Conservation (phyloP, 2,329 filamentous ascomycete genomes). For the Ceratocystis destructans region DNA sequence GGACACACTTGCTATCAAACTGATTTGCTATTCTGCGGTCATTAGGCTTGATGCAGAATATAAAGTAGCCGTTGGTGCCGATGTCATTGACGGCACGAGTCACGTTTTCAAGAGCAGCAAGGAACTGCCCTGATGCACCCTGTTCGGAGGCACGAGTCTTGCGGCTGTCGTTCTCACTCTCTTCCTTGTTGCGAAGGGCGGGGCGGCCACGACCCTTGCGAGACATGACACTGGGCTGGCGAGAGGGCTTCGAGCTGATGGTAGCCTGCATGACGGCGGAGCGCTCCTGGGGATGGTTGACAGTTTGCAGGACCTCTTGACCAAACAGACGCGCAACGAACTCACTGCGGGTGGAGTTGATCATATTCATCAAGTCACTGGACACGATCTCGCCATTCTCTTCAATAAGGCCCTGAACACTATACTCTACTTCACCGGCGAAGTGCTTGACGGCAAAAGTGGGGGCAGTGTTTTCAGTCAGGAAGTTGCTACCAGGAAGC, state of each 20-base stretch:
- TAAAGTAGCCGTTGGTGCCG: slow-evolving; percentile 84
- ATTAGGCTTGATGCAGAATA: slow-evolving; percentile 96
- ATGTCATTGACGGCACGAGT: slow-evolving; percentile 70
- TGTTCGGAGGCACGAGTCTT: slow-evolving; percentile 48
- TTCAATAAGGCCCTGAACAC: slow-evolving; percentile 72
- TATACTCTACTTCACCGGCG: slow-evolving; percentile 91
- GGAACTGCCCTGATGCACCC: slow-evolving; percentile 83
- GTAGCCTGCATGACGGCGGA: slow-evolving; percentile 89
- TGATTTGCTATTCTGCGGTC: slow-evolving; percentile 95
- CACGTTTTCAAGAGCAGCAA: slow-evolving; percentile 78
- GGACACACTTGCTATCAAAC: slow-evolving; percentile 96
- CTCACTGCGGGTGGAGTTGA: slow-evolving; percentile 73
- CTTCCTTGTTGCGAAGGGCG: slow-evolving; percentile 30
- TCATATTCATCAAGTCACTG: slow-evolving; percentile 86
- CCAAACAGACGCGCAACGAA: slow-evolving; percentile 87
- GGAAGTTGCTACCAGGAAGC: slow-evolving; percentile 78
- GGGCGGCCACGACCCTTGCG: slow-evolving; percentile 38
- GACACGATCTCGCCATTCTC: slow-evolving; percentile 95
- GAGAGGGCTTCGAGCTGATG: slow-evolving; percentile 86
- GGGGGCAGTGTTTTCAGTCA: slow-evolving; percentile 65
- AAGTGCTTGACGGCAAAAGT: slow-evolving; percentile 90
- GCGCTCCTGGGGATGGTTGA: slow-evolving; percentile 84
- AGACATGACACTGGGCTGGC: slow-evolving; percentile 83
- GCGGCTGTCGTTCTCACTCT: slow-evolving; percentile 32
- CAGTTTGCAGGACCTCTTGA: slow-evolving; percentile 85